phyloP scores from a whole-genome alignment of 306 rosid genomes.

The Sechiopsis laciniata region DNA sequence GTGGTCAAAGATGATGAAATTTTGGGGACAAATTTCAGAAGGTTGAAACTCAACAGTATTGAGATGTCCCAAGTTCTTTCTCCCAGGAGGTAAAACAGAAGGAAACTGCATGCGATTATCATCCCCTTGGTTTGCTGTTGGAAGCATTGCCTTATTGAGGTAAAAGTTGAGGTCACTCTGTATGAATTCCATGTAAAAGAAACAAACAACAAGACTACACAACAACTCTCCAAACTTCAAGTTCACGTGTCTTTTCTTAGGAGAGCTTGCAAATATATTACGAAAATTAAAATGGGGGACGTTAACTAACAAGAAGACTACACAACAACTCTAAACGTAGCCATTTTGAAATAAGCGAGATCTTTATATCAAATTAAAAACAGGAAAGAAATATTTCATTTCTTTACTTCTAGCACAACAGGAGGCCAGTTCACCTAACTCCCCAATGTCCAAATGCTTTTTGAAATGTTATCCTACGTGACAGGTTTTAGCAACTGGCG shows the following conservation, averaged over 20 bases:
- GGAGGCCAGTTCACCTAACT: constrained; percentile 41
- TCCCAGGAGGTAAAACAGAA: constrained; percentile 49
- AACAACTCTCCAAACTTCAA: too few relatives aligned
- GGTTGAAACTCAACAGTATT: constrained; percentile 71
- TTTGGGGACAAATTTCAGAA: constrained; percentile 78
- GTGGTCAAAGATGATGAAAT: constrained; percentile 78
- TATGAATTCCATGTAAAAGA: constrained; percentile 42
- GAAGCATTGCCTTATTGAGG: constrained; percentile 43
- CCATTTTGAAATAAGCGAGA: constrained; percentile 41
- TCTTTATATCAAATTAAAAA: constrained; percentile 42
- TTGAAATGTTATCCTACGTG: constrained; percentile 44
- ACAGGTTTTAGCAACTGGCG: too few relatives aligned
- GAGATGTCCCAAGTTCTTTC: constrained; percentile 47
- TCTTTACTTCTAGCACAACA: constrained; percentile 43
- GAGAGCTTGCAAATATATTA: constrained; percentile 12
- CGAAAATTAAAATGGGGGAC: constrained; percentile 28
- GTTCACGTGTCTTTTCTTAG: constrained; percentile 30
- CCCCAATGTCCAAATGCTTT: constrained; percentile 28
- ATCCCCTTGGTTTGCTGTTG: constrained; percentile 45
- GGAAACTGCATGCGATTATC: constrained; percentile 46
- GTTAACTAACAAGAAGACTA: constrained; percentile 40
- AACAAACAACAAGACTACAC: constrained; percentile 2
- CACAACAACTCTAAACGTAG: constrained; percentile 36
- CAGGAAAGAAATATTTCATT: constrained; percentile 26
- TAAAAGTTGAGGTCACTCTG: constrained; percentile 57